A percentile compares a stretch with the other conserved stretches of the same genome.
These are phyloP conservation scores for Irpex sp. DNA, from an alignment of 1,284 basidiomycete species.

Conservation along the genomic window DNA sequence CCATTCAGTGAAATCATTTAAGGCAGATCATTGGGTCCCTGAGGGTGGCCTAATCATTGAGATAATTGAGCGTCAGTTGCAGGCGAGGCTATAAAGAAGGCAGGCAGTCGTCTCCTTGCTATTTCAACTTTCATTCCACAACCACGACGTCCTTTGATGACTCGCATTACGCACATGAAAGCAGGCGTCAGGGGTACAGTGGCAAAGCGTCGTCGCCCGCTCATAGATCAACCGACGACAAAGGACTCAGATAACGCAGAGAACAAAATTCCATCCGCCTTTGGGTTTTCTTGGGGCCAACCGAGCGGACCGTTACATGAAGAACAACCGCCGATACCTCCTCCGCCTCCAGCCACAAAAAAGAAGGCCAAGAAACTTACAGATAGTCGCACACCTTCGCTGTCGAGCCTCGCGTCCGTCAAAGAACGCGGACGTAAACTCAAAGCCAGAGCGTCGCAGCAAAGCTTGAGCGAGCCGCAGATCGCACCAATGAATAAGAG, in stretches of 20 bases:
- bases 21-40: too few relatives aligned
- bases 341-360: background rate
- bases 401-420: background rate
- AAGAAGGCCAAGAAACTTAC: background rate
- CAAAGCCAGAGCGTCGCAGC: background rate
- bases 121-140: background rate
- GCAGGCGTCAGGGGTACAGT: background rate
- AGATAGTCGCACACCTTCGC: background rate
- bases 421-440: background rate
- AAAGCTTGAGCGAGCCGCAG: background rate
- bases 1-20: too few relatives aligned
- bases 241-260: background rate
- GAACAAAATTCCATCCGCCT: background rate
- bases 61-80: background rate
- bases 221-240: background rate
- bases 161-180: background rate
- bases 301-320: background rate
- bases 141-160: background rate
- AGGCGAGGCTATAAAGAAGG: background rate
- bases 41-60: background rate
- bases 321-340: background rate
- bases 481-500: background rate
- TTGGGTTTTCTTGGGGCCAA: background rate
- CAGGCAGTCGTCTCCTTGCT: background rate
- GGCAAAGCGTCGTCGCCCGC: background rate